Conservation (phyloP, 208 protist genomes). For the Trypanosomatidae sp. region DNA sequence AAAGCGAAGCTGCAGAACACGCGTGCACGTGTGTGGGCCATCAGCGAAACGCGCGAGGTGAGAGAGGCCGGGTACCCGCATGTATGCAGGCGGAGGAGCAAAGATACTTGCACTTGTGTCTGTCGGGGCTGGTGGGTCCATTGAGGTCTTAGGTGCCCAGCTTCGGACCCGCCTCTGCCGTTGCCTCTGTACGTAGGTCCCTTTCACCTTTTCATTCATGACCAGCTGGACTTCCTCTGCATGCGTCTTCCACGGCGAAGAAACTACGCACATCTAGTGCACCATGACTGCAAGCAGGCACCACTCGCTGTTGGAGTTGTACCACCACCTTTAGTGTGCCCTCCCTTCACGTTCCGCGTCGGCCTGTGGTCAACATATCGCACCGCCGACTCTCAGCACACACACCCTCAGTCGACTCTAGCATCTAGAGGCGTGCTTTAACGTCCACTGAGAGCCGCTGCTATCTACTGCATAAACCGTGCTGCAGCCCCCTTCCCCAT, state of each 20-base stretch:
- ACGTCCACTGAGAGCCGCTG: neutral
- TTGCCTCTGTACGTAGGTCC: neutral
- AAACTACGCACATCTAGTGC: neutral
- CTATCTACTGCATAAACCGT: neutral
- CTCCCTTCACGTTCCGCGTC: neutral
- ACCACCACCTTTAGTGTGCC: neutral
- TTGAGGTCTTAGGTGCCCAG: neutral
- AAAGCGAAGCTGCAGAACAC: neutral
- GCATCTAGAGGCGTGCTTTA: neutral
- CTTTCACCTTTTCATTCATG: neutral
- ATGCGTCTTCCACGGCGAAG: neutral
- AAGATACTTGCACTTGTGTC: neutral
- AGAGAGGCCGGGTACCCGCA: neutral
- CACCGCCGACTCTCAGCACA: neutral
- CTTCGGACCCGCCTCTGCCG: neutral
- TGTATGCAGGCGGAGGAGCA: neutral
- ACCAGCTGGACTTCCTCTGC: neutral
- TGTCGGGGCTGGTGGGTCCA: neutral
- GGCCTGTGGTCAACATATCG: neutral
- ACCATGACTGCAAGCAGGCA: neutral
- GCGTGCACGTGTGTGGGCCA: neutral
- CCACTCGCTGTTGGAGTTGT: neutral
- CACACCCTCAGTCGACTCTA: neutral
- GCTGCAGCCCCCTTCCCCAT: neutral
- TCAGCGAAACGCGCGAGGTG: neutral